Conservation (phyloP, 805 yeast genomes). For the Metschnikowia dekortorum region DNA sequence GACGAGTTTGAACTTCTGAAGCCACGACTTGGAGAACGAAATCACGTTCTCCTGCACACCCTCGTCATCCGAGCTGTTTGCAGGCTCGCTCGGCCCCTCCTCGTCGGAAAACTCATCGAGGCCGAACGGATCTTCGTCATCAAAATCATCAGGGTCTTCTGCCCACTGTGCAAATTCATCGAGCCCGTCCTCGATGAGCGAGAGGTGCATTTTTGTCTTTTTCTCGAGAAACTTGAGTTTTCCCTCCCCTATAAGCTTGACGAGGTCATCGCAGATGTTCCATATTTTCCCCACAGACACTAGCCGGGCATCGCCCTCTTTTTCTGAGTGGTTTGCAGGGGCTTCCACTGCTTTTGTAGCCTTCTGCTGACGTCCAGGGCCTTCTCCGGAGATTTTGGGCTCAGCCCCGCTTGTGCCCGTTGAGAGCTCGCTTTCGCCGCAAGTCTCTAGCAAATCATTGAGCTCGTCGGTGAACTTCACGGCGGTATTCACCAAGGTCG, state of each 20-base stretch:
- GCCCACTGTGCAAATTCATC: slow-evolving; percentile 69
- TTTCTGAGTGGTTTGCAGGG: not conserved
- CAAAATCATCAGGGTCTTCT: slow-evolving; percentile 49
- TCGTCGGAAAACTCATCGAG: slow-evolving; percentile 17
- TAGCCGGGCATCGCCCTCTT: slow-evolving; percentile 39
- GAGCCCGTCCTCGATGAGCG: slow-evolving; percentile 56
- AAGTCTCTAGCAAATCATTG: slow-evolving; percentile 11
- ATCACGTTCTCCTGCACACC: slow-evolving; percentile 18
- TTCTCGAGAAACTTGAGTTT: slow-evolving; percentile 48
- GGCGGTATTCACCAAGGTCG: slow-evolving; percentile 17
- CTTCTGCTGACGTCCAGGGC: slow-evolving; percentile 14
- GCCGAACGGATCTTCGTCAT: slow-evolving; percentile 53
- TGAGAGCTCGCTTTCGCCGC: too few relatives aligned
- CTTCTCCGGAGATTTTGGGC: not conserved
- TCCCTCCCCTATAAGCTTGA: slow-evolving; percentile 43
- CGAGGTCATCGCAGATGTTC: slow-evolving; percentile 56
- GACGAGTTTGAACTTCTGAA: slow-evolving; percentile 49
- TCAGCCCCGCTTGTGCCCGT: not conserved
- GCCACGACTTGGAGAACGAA: slow-evolving; percentile 46
- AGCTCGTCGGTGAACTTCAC: slow-evolving; percentile 26
- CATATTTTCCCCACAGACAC: slow-evolving; percentile 65
- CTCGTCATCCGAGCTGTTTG: slow-evolving; percentile 2
- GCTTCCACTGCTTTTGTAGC: slow-evolving; percentile 12
- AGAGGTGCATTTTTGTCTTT: slow-evolving; percentile 41
- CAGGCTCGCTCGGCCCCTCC: slow-evolving; percentile 12